A percentile compares a stretch with the other conserved stretches of the same genome.
These are phyloP conservation scores for Diaporthe citri DNA, from an alignment of 2,329 filamentous ascomycete species.

Conservation along the genomic window DNA sequence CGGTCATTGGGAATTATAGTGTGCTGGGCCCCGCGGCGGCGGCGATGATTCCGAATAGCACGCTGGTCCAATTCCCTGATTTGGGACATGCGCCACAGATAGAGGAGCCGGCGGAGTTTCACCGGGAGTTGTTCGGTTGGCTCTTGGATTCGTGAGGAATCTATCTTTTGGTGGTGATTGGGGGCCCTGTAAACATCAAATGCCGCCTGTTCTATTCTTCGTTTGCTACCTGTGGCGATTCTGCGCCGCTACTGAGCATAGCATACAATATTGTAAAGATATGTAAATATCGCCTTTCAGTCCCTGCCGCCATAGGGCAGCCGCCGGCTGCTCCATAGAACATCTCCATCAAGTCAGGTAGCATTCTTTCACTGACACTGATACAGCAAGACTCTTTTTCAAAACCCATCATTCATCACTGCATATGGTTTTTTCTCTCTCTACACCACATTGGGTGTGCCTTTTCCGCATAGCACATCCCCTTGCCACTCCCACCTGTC, in stretches of 20 bases:
- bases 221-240: not conserved
- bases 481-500: no score
- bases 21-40: slow-evolving; percentile 61
- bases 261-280: not conserved
- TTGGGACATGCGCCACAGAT: slow-evolving; percentile 67
- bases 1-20: slow-evolving; percentile 61
- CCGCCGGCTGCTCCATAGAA: no score
- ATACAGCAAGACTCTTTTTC: no score
- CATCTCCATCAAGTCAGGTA: no score
- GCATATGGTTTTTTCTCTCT: no score
- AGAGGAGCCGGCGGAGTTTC: slow-evolving; percentile 61
- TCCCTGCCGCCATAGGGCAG: not conserved
- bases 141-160: slow-evolving; percentile 42
- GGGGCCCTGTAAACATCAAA: not conserved
- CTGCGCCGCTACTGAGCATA: not conserved
- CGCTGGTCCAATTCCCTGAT: slow-evolving; percentile 60
- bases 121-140: slow-evolving; percentile 61
- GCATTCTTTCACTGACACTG: no score
- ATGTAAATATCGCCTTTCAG: not conserved
- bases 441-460: no score
- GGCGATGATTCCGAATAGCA: slow-evolving; percentile 57
- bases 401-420: no score
- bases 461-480: no score
- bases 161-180: no score
- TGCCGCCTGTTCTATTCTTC: not conserved